Percentiles rank a stretch among this genome's conserved stretches.
Conservation (phyloP, 2,329 filamentous ascomycete genomes). For the Drechslera avenae region DNA sequence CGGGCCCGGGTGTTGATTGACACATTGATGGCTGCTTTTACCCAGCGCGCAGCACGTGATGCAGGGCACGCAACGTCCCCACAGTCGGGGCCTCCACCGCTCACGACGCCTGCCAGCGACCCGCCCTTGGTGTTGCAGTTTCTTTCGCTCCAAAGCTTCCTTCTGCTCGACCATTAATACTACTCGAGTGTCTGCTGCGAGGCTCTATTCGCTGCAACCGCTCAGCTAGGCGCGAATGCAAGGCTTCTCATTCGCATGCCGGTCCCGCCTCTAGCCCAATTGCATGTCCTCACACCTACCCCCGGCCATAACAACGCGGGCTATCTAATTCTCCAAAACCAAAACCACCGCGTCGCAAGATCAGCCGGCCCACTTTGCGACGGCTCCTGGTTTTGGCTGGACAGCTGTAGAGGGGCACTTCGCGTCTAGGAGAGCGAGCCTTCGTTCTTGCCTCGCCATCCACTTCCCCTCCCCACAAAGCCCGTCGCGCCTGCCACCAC, state of each 20-base stretch:
- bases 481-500: constrained; percentile 24
- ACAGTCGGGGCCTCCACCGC: constrained; percentile 21
- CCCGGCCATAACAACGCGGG: constrained; percentile 40
- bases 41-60: constrained; percentile 24
- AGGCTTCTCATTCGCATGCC: constrained; percentile 41
- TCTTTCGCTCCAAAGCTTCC: constrained; percentile 21
- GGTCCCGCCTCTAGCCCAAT: constrained; percentile 43
- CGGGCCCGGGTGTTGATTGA: constrained; percentile 13
- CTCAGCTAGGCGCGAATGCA: constrained; percentile 40
- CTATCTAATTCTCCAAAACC: constrained; percentile 24
- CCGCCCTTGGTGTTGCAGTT: constrained; percentile 25
- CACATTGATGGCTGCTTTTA: constrained; percentile 23
- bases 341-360: constrained; percentile 28
- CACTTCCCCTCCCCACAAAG: constrained; percentile 10
- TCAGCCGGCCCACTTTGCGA: constrained; percentile 23
- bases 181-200: constrained; percentile 24
- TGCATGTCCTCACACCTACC: constrained; percentile 33
- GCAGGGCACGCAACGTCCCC: constrained; percentile 19
- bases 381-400: constrained; percentile 17
- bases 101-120: constrained; percentile 26
- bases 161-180: constrained; percentile 16
- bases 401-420: constrained; percentile 25
- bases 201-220: constrained; percentile 36
- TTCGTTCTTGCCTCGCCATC: constrained; percentile 15
- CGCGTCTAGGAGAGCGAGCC: constrained; percentile 19